Conservation (phyloP, 139 green algal genomes). For the Coccomyxa sp. region DNA sequence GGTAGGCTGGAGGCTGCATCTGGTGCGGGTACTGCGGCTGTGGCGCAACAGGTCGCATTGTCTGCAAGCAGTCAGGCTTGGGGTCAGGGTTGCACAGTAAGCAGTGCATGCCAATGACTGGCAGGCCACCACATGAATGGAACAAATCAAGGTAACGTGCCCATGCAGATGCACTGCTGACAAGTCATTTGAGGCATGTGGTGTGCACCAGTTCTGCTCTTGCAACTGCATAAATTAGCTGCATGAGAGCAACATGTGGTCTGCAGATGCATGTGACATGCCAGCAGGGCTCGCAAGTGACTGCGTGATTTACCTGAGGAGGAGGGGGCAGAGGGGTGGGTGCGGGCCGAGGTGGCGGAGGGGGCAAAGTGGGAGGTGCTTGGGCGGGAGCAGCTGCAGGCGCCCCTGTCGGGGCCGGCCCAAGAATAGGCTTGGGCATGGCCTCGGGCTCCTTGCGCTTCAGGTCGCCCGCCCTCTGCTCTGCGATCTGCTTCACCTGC, state of each 20-base stretch:
- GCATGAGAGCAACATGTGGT: too few relatives aligned
- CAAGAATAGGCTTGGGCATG: slow-evolving; percentile 15
- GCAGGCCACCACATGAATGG: too few relatives aligned
- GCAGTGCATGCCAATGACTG: too few relatives aligned
- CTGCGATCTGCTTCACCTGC: not conserved
- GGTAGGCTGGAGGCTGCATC: slow-evolving; percentile 8
- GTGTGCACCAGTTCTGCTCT: too few relatives aligned
- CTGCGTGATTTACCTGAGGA: too few relatives aligned
- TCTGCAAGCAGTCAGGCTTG: slow-evolving; percentile 1
- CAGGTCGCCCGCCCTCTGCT: slow-evolving; percentile 3
- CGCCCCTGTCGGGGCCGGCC: slow-evolving; percentile 2
- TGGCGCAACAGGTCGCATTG: slow-evolving; percentile 9
- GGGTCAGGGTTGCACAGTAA: too few relatives aligned
- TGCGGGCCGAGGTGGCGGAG: not conserved
- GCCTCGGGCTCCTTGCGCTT: slow-evolving; percentile 18
- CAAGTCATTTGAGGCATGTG: too few relatives aligned
- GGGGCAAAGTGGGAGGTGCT: not conserved
- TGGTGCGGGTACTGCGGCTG: slow-evolving; percentile 8
- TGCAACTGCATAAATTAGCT: too few relatives aligned
- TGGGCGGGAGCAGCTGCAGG: not conserved
- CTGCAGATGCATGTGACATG: too few relatives aligned
- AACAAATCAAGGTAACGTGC: too few relatives aligned
- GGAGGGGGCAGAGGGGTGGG: slow-evolving; percentile 4
- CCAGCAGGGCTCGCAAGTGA: too few relatives aligned
- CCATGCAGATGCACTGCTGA: too few relatives aligned